Percentiles rank a stretch among this genome's conserved stretches.
Conservation (phyloP, 495 filamentous ascomycete genomes). For the Penicillium cosmopolitanum region DNA sequence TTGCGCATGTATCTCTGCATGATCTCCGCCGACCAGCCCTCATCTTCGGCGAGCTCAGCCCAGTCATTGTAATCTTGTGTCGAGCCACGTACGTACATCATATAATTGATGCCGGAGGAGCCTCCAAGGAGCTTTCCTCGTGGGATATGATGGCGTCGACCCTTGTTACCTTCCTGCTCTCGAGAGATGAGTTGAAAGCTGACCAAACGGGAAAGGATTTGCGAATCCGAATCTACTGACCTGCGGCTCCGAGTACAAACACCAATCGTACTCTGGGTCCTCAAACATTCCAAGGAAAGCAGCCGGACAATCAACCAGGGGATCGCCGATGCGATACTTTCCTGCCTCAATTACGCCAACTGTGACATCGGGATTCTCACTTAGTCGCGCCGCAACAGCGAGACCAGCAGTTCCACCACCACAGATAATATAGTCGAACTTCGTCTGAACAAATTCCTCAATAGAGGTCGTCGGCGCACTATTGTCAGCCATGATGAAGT, state of each 20-base stretch:
- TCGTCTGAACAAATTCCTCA: constrained; percentile 19
- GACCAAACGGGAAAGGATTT: not conserved
- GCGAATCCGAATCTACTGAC: constrained; percentile 20
- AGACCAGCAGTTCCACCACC: constrained; percentile 55
- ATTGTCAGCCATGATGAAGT: constrained; percentile 7
- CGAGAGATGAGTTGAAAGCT: not conserved
- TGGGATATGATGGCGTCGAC: constrained; percentile 31
- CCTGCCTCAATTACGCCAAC: constrained; percentile 63
- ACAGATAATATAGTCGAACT: constrained; percentile 42
- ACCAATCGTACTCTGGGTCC: constrained; percentile 62
- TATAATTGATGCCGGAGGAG: constrained; percentile 57
- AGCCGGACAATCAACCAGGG: constrained; percentile 50
- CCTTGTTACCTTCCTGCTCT: constrained; percentile 26
- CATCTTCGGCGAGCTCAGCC: constrained; percentile 43
- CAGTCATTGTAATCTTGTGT: constrained; percentile 50
- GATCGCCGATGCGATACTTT: constrained; percentile 49
- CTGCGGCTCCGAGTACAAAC: constrained; percentile 56
- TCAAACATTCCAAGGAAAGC: constrained; percentile 46
- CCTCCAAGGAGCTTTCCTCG: constrained; percentile 63
- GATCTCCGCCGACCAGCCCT: constrained; percentile 45
- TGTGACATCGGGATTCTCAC: constrained; percentile 43
- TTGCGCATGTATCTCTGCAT: constrained; percentile 33
- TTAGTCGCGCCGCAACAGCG: constrained; percentile 51
- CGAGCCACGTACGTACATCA: constrained; percentile 38
- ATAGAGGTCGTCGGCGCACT: constrained; percentile 17